Evolutionary conservation across 1,284 basidiomycete species (phyloP), one percentile per base, ranked within the genome.

Genomic region (Cutaneotrichosporon mucoides): DNA sequence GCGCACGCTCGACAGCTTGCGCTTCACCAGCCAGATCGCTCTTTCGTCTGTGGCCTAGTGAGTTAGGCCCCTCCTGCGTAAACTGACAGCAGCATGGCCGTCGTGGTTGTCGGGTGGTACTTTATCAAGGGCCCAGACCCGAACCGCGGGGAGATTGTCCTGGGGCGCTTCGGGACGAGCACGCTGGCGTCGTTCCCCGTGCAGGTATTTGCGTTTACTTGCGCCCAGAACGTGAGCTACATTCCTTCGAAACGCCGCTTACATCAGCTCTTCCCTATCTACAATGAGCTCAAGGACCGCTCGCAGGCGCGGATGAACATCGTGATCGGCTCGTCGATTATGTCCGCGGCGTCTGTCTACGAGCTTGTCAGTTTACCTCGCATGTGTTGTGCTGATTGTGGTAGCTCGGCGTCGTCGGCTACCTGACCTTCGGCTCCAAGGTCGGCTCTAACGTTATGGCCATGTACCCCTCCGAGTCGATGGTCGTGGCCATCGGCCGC

Each of bases 191-290:
- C 85, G 35, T 92, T 92, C 80, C 95, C 92, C 0, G 91, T 99
- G 8, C 93, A 97, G 77, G 90, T 98, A 1, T 96, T 97, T 78
- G 90, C 91, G 9, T 94, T 88, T 73, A 94, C 92, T 5, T 93
- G 92, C 70, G 84, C 89, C 12, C 90, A 94, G 81, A 94, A 95
- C 71, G 91, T 92, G 75, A 3, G 67, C 71, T 46, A 40, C 12
- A 9, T 67, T 68, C 51, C 57, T 2, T 12, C 4, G 9, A 15
- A 49, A 35, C 43, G 2, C 42, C 33, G 42, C 44, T 56, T 46
- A 57, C 48, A 44, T 6, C 61, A 92, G 89, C 79, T 94, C 38
- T 93, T 93, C 78, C 90, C 93, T 2, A 87, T 97, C 54, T 96
- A 88, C 81, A 98, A 98, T 73, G 96, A 99, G 78, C 83, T 99